A percentile compares a stretch with the other conserved stretches of the same genome.
phyloP scores from a whole-genome alignment of 2,329 filamentous ascomycete species.

The Fusarium cicatricum region DNA sequence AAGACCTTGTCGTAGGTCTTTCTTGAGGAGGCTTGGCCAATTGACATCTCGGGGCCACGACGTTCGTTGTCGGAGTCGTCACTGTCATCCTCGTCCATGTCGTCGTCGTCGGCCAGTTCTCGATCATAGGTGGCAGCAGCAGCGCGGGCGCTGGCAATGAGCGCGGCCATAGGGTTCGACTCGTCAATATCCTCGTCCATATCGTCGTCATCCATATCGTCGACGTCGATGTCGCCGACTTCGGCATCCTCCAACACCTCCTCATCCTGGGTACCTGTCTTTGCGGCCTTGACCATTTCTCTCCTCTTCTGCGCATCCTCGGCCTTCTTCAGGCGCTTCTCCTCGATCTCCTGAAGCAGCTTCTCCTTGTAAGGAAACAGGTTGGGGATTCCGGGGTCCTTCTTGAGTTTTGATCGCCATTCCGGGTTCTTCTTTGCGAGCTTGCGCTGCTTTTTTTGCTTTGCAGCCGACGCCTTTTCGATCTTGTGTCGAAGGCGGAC shows the following conservation, averaged over 20 bases:
- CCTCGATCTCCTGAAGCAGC: constrained; percentile 93
- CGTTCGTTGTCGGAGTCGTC: constrained; percentile 61
- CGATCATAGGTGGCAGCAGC: constrained; percentile 79
- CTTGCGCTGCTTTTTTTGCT: constrained; percentile 91
- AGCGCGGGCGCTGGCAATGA: constrained; percentile 82
- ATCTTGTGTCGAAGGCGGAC: constrained; percentile 95
- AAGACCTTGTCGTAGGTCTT: constrained; percentile 95
- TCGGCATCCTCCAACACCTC: constrained; percentile 57
- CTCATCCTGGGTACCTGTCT: constrained; percentile 59
- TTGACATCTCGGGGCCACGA: constrained; percentile 58
- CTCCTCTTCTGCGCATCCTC: constrained; percentile 77
- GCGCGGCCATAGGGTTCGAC: constrained; percentile 90
- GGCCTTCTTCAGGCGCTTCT: constrained; percentile 79
- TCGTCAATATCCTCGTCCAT: constrained; percentile 69
- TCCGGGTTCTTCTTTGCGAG: constrained; percentile 94
- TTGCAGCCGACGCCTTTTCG: constrained; percentile 87
- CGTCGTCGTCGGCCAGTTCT: constrained; percentile 67
- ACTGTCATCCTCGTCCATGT: constrained; percentile 57
- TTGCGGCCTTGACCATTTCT: constrained; percentile 75
- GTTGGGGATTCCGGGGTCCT: constrained; percentile 97
- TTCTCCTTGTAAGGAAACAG: constrained; percentile 98
- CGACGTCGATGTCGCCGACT: constrained; percentile 58
- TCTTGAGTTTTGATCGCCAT: constrained; percentile 96
- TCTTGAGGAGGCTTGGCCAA: constrained; percentile 71
- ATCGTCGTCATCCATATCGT: constrained; percentile 59